Base-by-base conservation (phyloP, 129 eudicot species). In the Scalesia atractyloides region DNA sequence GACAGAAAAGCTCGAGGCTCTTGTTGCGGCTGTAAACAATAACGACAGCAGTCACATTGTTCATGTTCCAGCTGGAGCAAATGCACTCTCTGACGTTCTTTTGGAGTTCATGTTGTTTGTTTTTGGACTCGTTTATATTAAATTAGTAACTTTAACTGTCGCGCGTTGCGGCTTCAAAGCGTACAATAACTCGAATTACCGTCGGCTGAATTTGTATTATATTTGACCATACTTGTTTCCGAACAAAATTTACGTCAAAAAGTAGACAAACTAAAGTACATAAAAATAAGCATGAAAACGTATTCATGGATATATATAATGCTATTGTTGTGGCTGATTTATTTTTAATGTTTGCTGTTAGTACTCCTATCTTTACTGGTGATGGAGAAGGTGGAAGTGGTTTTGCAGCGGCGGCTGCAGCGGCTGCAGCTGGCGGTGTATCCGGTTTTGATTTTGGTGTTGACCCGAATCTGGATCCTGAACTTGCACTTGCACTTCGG, bases 321-420 rank as follows among this genome's bases (percentile, higher is more conserved):
- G 44, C 20, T 50, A 30, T 36, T 24, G 56, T 22, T 18, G 2
- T 77, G 47, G 12, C 47, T 78, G 52, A 46, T 36, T 51, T 64
- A 44, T 64, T 57, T 19, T 56, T 20, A 15, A 6, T 52, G 13
- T 51, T 72, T 51, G 13, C 58, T 64, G 79, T 49, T 78, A 90
- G 96, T 69, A 90, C 97, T 70, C 96, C 97, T 54, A 86, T 95
- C 48, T 91, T 95, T 72, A 90, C 97, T 67, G 96, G 99, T 18
- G 99, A 95, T 76, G 99, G 97, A 69, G 99, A 91, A 73, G 94
- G 97, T 46, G 97, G 96, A 76, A 95, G 96, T 74, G 91, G 97
- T 26, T 90, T 84, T 69, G 97, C 94, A 8, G 97, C 96, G 4
- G 97, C 97, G 0, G 96, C 96, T 0, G 96, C 98, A 0, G 98